A percentile compares a stretch with the other conserved stretches of the same genome.
Evolutionary conservation across 352 stramenopile genomes (phyloP).

Genomic region (Pythium sukuiense): DNA sequence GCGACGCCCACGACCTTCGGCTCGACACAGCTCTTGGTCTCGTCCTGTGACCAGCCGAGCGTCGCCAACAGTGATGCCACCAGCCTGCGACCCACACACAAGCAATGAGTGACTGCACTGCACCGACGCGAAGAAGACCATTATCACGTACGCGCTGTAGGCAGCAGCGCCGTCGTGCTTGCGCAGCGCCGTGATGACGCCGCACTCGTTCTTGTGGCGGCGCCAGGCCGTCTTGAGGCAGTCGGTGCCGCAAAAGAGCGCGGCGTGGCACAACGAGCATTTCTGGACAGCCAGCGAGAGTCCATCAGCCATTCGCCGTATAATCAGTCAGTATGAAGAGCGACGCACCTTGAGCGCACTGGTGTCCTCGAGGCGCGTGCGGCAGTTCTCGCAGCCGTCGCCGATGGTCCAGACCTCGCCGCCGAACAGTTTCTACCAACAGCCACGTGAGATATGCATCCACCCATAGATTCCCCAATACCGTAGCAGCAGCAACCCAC

Average conservation of each 20-base stretch:
- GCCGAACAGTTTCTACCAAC: constrained; percentile 51
- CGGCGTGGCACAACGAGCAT: constrained; percentile 56
- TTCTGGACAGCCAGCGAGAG: constrained; percentile 29
- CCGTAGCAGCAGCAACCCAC: constrained; percentile 24
- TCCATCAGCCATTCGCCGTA: background rate
- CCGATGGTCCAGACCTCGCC: constrained; percentile 77
- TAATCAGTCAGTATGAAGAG: background rate
- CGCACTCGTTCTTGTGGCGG: constrained; percentile 60
- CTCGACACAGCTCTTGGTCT: constrained; percentile 37
- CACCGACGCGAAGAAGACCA: too few relatives aligned
- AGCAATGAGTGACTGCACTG: too few relatives aligned
- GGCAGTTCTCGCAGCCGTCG: constrained; percentile 56
- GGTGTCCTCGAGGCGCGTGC: constrained; percentile 43
- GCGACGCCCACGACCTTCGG: constrained; percentile 49
- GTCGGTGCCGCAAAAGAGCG: constrained; percentile 63
- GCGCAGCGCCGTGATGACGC: constrained; percentile 55
- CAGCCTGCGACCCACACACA: constrained; percentile 30
- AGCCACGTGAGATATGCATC: background rate
- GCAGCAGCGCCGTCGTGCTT: constrained; percentile 17
- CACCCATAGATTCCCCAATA: background rate
- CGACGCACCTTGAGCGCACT: constrained; percentile 44
- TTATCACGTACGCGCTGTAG: background rate
- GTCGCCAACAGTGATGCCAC: constrained; percentile 32
- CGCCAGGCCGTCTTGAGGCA: constrained; percentile 64
- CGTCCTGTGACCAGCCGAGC: constrained; percentile 36